Percentiles rank a stretch among this genome's conserved stretches.
phyloP scores from a whole-genome alignment of 495 filamentous ascomycete species.

The Chlorociboria aeruginascens region DNA sequence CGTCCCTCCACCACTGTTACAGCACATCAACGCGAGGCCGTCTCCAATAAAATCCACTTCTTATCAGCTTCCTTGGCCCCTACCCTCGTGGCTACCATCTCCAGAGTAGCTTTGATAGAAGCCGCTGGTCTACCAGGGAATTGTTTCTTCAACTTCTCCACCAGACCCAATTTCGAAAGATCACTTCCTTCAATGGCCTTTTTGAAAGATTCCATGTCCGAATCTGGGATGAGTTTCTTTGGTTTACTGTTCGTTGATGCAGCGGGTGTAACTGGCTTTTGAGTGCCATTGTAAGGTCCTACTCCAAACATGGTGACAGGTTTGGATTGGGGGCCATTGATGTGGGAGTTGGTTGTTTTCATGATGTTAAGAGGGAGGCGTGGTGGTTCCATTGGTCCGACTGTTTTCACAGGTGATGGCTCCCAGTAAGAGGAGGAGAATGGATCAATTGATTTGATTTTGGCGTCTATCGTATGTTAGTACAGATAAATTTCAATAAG shows the following conservation, averaged over 20 bases:
- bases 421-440: conserved; percentile 77
- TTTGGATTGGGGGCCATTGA: conserved; percentile 1
- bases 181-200: conserved; percentile 23
- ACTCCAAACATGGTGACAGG: neutral
- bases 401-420: conserved; percentile 20
- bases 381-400: conserved; percentile 23
- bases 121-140: conserved; percentile 64
- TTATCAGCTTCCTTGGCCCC: conserved; percentile 17
- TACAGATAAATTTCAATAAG: conserved; percentile 3
- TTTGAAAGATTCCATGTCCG: conserved; percentile 55
- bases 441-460: conserved; percentile 61
- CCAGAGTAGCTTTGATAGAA: conserved; percentile 60
- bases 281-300: neutral
- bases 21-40: neutral
- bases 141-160: conserved; percentile 57
- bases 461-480: conserved; percentile 19
- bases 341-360: conserved; percentile 9
- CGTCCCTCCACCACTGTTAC: no score
- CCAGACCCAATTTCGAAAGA: conserved; percentile 60
- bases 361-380: conserved; percentile 24
- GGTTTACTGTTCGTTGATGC: conserved; percentile 2
- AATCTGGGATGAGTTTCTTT: conserved; percentile 42
- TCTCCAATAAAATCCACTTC: conserved; percentile 12
- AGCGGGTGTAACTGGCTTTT: neutral
- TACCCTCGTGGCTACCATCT: conserved; percentile 53